Base-by-base conservation (phyloP, 2,329 filamentous ascomycete species). In the Ophiobolus disseminans region DNA sequence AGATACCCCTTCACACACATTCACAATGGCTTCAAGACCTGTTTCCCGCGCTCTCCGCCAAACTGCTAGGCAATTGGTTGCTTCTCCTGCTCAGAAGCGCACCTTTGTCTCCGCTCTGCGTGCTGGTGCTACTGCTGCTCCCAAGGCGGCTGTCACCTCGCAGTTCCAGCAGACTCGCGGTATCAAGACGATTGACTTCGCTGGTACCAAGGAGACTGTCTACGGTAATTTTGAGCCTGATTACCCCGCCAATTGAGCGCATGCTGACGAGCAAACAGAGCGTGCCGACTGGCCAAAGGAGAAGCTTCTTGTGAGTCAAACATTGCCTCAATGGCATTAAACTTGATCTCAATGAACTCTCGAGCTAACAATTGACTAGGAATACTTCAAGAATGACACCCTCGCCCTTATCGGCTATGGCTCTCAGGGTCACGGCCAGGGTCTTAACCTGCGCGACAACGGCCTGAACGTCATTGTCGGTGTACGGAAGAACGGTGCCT, bases 321-420 rank as follows among this genome's bases (percentile, higher is more conserved):
- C 51, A 43, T 34, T 16, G 45, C 40, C 53, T 49, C 54, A 54
- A 60, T 53, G 52, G 55, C 54, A 48, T 60, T 46, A 40, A 42
- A 28, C 36, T 32, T 34, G 4, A 16, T 34, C 32, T 55, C 52
- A 45, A 51, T 44, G 26, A 40, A 35, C 53, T 11, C 37, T 22
- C 40, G 21, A 39, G 41, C 66, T 76, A 53, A 76, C 61, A 51
- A 40, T 46, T 26, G 42, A 48, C 28, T 42, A 96, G 90, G 91
- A 97, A 62, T 99, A 93, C 88, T 99, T 99, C 90, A 97, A 97
- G 86, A 86, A 99, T 81, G 94, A 99, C 80, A 97, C 93, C 66
- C 90, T 99, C 69, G 94, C 94, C 74, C 89, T 99, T 74, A 99
- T 99, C 78, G 94, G 94, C 76, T 99, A 99, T 81, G 94, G 87